Conservation (phyloP, 1,139 yeast species). For the Blastobotrys illinoisensis region DNA sequence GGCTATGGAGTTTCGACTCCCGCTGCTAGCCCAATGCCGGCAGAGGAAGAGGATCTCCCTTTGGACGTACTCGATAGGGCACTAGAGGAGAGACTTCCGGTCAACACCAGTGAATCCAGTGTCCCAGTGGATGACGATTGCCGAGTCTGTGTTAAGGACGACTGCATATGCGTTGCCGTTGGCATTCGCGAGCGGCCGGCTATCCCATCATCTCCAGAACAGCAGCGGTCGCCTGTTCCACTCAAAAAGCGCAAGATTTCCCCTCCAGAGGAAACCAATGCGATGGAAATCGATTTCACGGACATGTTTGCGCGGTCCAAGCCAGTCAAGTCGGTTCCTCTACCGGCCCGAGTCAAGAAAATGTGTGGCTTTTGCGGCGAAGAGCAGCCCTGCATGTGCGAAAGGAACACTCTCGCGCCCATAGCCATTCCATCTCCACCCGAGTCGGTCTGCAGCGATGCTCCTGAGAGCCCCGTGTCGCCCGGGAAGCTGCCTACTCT, state of each 20-base stretch:
- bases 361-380: conserved; percentile 92
- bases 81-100: conserved; percentile 36
- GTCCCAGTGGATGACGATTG: conserved; percentile 39
- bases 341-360: conserved; percentile 35
- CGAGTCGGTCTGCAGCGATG: conserved; percentile 4
- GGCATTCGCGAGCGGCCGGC: conserved; percentile 34
- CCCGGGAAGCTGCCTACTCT: conserved; percentile 45
- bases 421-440: conserved; percentile 11
- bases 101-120: conserved; percentile 15
- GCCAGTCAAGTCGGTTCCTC: conserved; percentile 1
- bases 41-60: conserved; percentile 20
- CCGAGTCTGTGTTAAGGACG: conserved; percentile 64
- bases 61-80: conserved; percentile 37
- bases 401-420: conserved; percentile 10
- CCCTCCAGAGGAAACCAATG: conserved; percentile 13
- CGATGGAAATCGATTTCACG: conserved; percentile 32
- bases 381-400: conserved; percentile 87
- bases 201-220: conserved; percentile 1
- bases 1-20: neutral
- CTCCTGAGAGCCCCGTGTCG: neutral
- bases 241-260: conserved; percentile 7
- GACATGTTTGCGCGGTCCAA: conserved; percentile 21
- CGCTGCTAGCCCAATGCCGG: neutral
- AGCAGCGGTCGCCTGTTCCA: conserved; percentile 10
- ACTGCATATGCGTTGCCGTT: conserved; percentile 63